phyloP scores from a whole-genome alignment of 768 basidiomycete genomes.

The Russula vinacea region DNA sequence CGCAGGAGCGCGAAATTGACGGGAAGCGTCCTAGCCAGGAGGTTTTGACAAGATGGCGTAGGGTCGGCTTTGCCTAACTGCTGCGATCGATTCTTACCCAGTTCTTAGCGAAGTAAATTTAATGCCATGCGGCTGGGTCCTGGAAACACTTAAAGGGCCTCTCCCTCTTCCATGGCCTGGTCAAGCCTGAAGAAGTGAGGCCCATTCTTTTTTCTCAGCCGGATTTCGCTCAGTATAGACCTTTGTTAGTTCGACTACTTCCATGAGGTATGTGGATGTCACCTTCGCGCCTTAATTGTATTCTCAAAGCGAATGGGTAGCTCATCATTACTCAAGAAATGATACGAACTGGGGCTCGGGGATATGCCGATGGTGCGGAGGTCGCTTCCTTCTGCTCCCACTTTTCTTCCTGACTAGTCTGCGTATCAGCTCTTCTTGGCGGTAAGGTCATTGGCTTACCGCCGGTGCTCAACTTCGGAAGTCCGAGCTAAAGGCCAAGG shows the following conservation, averaged over 20 bases:
- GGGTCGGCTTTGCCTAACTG: constrained; percentile 15
- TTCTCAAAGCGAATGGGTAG: constrained; percentile 22
- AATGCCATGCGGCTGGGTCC: constrained; percentile 96
- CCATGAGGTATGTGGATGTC: constrained; percentile 54
- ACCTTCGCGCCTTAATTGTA: neutral
- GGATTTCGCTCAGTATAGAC: neutral
- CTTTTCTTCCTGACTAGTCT: neutral
- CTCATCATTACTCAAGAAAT: constrained; percentile 38
- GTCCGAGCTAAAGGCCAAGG: constrained; percentile 55
- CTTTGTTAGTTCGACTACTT: constrained; percentile 73
- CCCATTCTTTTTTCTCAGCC: neutral
- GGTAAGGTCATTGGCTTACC: constrained; percentile 83
- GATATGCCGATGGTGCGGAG: constrained; percentile 64
- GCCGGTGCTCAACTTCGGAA: constrained; percentile 81
- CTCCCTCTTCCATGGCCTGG: constrained; percentile 68
- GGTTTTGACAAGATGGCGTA: constrained; percentile 85
- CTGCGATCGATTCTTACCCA: constrained; percentile 29
- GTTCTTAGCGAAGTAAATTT: constrained; percentile 57
- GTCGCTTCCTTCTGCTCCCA: constrained; percentile 38
- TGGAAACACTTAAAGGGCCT: constrained; percentile 81
- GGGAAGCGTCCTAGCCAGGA: constrained; percentile 81
- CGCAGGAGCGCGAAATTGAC: constrained; percentile 68
- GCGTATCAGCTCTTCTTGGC: constrained; percentile 47
- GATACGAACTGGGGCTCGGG: constrained; percentile 59
- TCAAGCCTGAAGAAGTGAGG: constrained; percentile 65